These are phyloP conservation scores for Thraustochytrium striatum DNA, from an alignment of 352 stramenopile species.

Conservation along the genomic window DNA sequence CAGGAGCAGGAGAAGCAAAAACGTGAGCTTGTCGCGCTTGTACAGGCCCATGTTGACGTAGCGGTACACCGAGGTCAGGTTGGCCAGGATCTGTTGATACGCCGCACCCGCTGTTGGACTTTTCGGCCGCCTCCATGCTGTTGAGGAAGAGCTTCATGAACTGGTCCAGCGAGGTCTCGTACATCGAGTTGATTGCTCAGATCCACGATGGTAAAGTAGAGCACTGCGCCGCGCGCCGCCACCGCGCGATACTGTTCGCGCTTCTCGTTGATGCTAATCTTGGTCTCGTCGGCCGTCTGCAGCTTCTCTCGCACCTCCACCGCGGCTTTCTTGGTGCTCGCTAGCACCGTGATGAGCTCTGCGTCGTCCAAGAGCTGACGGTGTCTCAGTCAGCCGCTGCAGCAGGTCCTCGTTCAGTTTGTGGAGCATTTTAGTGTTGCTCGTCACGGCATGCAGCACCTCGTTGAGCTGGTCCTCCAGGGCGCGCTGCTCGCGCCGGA, in stretches of 20 bases:
- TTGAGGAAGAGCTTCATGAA: slow-evolving; percentile 96
- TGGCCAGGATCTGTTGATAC: slow-evolving; percentile 94
- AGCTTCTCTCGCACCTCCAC: slow-evolving; percentile 97
- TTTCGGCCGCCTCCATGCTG: slow-evolving; percentile 94
- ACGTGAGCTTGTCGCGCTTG: slow-evolving; percentile 96
- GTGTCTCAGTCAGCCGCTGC: slow-evolving; percentile 90
- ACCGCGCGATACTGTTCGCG: slow-evolving; percentile 96
- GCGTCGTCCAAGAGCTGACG: slow-evolving; percentile 96
- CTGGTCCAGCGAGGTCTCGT: slow-evolving; percentile 95
- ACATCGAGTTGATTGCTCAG: slow-evolving; percentile 98
- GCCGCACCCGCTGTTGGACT: slow-evolving; percentile 87
- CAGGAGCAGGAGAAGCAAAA: slow-evolving; percentile 90
- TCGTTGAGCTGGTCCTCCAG: slow-evolving; percentile 95
- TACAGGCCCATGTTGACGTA: slow-evolving; percentile 97
- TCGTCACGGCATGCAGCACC: slow-evolving; percentile 94
- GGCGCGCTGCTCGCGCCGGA: slow-evolving; percentile 94
- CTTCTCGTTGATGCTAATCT: slow-evolving; percentile 95
- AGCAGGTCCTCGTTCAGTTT: slow-evolving; percentile 90
- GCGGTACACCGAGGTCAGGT: slow-evolving; percentile 96
- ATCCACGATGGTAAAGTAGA: slow-evolving; percentile 98
- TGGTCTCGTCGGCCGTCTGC: slow-evolving; percentile 89
- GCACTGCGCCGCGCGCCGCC: slow-evolving; percentile 87
- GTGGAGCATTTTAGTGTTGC: slow-evolving; percentile 93
- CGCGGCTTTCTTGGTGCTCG: slow-evolving; percentile 95
- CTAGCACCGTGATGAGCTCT: slow-evolving; percentile 94